Evolutionary conservation across 1,284 basidiomycete genomes (phyloP).

Genomic region (Boletellus deceptivus): DNA sequence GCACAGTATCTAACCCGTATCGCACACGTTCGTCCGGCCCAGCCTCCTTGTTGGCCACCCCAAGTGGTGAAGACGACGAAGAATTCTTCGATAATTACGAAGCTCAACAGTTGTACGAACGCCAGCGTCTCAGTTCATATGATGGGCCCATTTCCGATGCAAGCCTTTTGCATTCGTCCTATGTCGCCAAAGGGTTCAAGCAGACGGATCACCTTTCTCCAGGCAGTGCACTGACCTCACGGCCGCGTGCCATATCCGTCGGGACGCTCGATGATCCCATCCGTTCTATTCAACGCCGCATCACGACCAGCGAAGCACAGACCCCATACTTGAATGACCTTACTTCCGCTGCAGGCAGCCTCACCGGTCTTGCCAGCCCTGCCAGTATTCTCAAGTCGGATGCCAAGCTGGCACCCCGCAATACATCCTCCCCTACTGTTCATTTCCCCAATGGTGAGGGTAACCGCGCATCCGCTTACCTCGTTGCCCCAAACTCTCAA

Average conservation of each 20-base stretch:
- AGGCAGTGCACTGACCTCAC: constrained; percentile 41
- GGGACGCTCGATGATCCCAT: constrained; percentile 83
- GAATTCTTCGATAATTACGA: constrained; percentile 67
- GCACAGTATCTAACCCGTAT: constrained; percentile 85
- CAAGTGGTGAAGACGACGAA: constrained; percentile 67
- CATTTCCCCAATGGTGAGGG: constrained; percentile 68
- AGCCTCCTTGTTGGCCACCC: constrained; percentile 56
- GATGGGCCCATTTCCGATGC: constrained; percentile 51
- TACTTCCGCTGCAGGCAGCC: constrained; percentile 36
- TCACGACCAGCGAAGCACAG: constrained; percentile 55
- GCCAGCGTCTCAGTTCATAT: constrained; percentile 58
- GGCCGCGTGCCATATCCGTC: constrained; percentile 89
- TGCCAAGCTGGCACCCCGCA: constrained; percentile 51
- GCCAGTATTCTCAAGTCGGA: constrained; percentile 56
- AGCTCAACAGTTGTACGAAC: constrained; percentile 44
- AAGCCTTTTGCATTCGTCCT: constrained; percentile 51
- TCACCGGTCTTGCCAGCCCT: constrained; percentile 46
- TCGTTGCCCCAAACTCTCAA: constrained; percentile 60
- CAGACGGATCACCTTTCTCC: constrained; percentile 62
- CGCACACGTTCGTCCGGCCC: constrained; percentile 58
- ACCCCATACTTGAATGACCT: constrained; percentile 58
- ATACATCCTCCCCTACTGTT: constrained; percentile 55
- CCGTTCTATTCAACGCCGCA: constrained; percentile 61
- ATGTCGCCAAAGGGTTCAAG: constrained; percentile 73
- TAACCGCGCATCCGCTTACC: constrained; percentile 62